Conservation (phyloP, 176 grass and related monocot species). For the Paspalum notatum region DNA sequence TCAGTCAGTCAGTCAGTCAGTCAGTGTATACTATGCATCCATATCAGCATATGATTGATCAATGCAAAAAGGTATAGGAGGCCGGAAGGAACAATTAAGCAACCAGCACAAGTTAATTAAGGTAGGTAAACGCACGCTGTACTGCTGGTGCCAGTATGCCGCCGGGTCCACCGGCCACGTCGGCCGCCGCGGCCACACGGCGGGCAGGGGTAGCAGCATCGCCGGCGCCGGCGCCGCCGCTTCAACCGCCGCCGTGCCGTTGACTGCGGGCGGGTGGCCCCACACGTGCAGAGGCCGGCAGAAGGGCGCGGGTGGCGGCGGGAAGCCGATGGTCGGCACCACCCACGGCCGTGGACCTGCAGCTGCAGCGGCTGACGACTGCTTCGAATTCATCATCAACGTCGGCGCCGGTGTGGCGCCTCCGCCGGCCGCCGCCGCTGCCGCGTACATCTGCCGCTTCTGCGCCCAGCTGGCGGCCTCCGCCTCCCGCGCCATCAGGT, state of each 20-base stretch:
- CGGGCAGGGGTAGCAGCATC: conserved; percentile 26
- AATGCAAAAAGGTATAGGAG: too few species aligned
- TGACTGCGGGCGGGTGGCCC: conserved; percentile 50
- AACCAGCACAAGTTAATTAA: too few species aligned
- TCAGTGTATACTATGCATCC: too few species aligned
- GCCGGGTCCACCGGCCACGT: conserved; percentile 44
- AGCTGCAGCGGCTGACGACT: not conserved
- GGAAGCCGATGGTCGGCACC: conserved; percentile 72
- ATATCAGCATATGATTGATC: too few species aligned
- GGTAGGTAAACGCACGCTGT: conserved; percentile 35
- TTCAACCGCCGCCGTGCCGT: not conserved
- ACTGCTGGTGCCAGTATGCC: conserved; percentile 79
- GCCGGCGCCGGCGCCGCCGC: not conserved
- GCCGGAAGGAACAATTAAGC: too few species aligned
- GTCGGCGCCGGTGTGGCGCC: not conserved
- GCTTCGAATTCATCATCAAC: not conserved
- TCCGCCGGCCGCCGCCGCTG: not conserved
- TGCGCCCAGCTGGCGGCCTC: conserved; percentile 81
- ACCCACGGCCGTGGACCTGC: conserved; percentile 40
- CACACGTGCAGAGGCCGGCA: conserved; percentile 59
- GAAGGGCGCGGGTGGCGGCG: conserved; percentile 38
- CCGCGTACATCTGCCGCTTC: conserved; percentile 60
- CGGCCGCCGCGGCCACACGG: conserved; percentile 67
- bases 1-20: too few species aligned
- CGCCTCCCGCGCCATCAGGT: conserved; percentile 75